phyloP scores from a whole-genome alignment of 2,329 filamentous ascomycete species.

The Cladosporium sp. region DNA sequence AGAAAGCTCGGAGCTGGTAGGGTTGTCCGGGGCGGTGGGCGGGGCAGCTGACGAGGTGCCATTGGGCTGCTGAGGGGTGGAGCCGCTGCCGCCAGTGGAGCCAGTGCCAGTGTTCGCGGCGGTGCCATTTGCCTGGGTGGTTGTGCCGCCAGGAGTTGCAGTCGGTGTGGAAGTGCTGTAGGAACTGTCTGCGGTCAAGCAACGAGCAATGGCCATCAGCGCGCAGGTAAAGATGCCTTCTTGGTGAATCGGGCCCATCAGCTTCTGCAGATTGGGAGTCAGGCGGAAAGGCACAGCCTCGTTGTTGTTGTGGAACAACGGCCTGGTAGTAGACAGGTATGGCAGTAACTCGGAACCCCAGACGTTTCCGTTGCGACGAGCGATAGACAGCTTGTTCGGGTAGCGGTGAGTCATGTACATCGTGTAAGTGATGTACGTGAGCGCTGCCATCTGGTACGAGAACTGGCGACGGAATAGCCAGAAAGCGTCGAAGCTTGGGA shows the following conservation, averaged over 20 bases:
- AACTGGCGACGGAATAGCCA: constrained; percentile 98
- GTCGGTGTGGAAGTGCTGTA: constrained; percentile 21
- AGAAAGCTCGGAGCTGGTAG: constrained; percentile 65
- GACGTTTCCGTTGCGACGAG: constrained; percentile 80
- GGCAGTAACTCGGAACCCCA: constrained; percentile 96
- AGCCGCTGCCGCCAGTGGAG: constrained; percentile 1
- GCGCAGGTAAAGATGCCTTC: constrained; percentile 95
- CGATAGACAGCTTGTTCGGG: constrained; percentile 92
- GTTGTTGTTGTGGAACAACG: constrained; percentile 92
- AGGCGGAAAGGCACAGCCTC: constrained; percentile 96
- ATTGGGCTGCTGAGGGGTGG: constrained; percentile 7
- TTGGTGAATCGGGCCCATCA: constrained; percentile 93
- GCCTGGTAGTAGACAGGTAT: constrained; percentile 76
- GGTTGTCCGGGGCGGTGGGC: constrained; percentile 16
- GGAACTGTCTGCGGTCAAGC: constrained; percentile 71
- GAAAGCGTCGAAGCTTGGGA: constrained; percentile 87
- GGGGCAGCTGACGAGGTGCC: constrained; percentile 37
- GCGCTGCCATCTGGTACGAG: constrained; percentile 86
- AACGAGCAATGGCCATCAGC: constrained; percentile 93
- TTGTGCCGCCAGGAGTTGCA: constrained; percentile 4
- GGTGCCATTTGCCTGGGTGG: neutral
- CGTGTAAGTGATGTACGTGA: constrained; percentile 98
- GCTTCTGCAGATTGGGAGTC: constrained; percentile 89
- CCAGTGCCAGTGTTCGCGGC: neutral
- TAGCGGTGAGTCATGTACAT: constrained; percentile 96